Base-by-base conservation (phyloP, 2,329 filamentous ascomycete genomes). In the Penicillium brasilianum region DNA sequence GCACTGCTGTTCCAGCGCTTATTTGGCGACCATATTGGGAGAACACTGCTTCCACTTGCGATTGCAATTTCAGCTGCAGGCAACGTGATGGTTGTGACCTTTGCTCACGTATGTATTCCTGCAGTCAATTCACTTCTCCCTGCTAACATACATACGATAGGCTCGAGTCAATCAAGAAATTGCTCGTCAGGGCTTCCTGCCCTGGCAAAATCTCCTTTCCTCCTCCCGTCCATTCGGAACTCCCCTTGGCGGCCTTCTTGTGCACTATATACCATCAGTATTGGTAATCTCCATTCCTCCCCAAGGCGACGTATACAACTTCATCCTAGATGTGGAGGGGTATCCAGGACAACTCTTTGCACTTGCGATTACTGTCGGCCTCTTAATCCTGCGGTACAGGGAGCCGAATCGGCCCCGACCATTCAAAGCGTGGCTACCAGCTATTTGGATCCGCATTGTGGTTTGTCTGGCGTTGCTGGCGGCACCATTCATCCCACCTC, bases 1-100 rank as follows among this genome's bases (percentile, higher is more conserved):
- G 88, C 88, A 0, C 74, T 91, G 0, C 89, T 90, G 65, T 90
- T 91, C 65, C 82, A 88, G 63, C 79, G 82, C 8, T 77, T 88
- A 0, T 90, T 91, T 72, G 88, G 88, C 0, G 74, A 79, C 1
- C 79, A 78, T 0, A 68, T 89, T 10, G 89, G 88, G 0, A 81
- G 82, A 36, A 80, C 79, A 1, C 75, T 90, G 1, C 76, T 91
- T 2, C 86, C 88, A 0, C 73, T 90, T 9, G 84, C 86, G 0
- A 87, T 92, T 36, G 89, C 89, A 0, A 76, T 90, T 25, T 90
- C 87, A 1, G 88, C 88, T 0, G 84, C 82, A 1, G 90, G 89
- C 0, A 92, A 92, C 70, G 88, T 92, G 14, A 88, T 92, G 83
- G 88, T 90, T 0, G 88, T 90, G 2, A 87, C 87, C 0, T 92